These are phyloP conservation scores for Suillus paluster DNA, from an alignment of 768 basidiomycete genomes.

Conservation along the genomic window DNA sequence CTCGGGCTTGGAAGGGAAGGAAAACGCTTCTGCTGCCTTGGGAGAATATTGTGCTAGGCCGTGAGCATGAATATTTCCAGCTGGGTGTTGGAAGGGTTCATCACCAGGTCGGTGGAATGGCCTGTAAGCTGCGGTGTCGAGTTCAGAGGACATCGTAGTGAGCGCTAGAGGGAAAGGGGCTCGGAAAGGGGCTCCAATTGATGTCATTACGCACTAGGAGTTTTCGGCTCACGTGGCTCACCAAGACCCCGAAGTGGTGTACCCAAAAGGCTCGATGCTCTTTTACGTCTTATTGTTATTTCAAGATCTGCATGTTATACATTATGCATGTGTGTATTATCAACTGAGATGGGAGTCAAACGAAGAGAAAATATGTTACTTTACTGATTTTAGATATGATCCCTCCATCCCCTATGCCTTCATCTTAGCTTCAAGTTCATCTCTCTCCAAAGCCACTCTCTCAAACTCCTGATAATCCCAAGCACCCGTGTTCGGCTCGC, in stretches of 20 bases:
- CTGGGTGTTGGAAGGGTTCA: conserved; percentile 26
- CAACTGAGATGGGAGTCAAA: conserved; percentile 1
- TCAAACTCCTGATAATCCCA: conserved; percentile 38
- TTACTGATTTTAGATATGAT: not conserved
- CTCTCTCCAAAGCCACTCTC: conserved; percentile 21
- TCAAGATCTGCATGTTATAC: not conserved
- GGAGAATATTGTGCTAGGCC: conserved; percentile 29
- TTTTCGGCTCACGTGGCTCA: not conserved
- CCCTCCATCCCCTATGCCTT: not conserved
- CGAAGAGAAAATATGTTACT: not conserved
- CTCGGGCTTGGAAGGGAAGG: conserved; percentile 6
- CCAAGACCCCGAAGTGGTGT: not conserved
- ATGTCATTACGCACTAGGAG: not conserved
- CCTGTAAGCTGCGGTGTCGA: conserved; percentile 15
- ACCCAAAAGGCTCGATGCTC: not conserved
- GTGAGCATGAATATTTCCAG: conserved; percentile 22
- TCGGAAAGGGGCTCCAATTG: not conserved
- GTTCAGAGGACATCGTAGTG: conserved; percentile 20
- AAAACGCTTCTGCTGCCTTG: conserved; percentile 20
- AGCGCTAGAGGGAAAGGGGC: not conserved
- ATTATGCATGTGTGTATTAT: not conserved
- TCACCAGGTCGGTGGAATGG: conserved; percentile 22
- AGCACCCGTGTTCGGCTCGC: conserved; percentile 30
- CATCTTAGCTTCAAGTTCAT: conserved; percentile 19
- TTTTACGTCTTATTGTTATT: not conserved